Evolutionary conservation across 108 stramenopile genomes (phyloP), one percentile per base, ranked within the genome.

Genomic region (Nitzschia inconspicua): DNA sequence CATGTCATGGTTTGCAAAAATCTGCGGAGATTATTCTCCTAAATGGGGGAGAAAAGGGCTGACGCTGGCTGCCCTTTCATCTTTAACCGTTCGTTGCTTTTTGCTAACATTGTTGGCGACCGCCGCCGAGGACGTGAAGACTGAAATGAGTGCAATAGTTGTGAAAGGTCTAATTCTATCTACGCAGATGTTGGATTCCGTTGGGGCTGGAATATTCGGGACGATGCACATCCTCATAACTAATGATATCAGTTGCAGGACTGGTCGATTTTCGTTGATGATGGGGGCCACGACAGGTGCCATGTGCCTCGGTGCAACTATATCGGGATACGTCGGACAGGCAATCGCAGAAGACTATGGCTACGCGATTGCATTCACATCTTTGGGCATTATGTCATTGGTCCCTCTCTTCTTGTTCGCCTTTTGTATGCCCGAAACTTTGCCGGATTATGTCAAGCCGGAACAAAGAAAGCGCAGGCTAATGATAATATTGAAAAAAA

Each of bases 171-270:
- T 85, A 34, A 88, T 88, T 40, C 66, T 88, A 7, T 80, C 83
- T 8, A 88, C 86, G 0, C 86, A 88, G 52, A 49, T 88, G 36
- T 49, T 88, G 9, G 86, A 88, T 63, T 78, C 77, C 27, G 72
- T 83, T 8, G 86, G 86, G 5, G 83, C 83, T 42, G 86, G 86
- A 36, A 76, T 88, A 22, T 78, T 82, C 60, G 82, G 82, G 0
- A 82, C 80, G 0, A 61, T 88, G 65, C 81, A 88, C 37, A 78
- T 88, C 44, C 70, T 88, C 26, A 74, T 88, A 3, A 88, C 86
- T 3, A 80, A 73, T 23, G 86, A 88, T 46, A 77, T 88, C 19
- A 66, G 70, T 32, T 72, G 72, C n/a, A 72, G 77, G 16, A 78
- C 86, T 11, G 86, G 86, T 29, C 70, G 86, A 11, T 88, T 88